Evolutionary conservation across 495 filamentous ascomycete species (phyloP), one percentile per base, ranked within the genome.

Genomic region (Paragyromitra xinjiangensis): DNA sequence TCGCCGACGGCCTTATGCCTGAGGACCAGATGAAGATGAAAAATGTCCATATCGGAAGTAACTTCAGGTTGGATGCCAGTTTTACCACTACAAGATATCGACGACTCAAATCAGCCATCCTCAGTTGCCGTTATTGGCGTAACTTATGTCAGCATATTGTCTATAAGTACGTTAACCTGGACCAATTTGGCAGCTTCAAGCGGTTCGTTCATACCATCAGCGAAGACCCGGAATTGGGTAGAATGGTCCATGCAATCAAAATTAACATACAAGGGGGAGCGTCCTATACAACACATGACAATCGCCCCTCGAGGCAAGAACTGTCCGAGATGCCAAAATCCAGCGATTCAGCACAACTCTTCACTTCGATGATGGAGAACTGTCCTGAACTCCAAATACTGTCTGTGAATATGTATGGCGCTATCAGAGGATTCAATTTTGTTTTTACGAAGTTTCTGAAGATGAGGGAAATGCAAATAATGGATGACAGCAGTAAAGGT

Each of bases 21-120:
- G 77, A 79, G 45, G 77, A 71, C 14, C 77, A 79, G 12, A 78
- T 79, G 73, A 78, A 79, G 45, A 78, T 77, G 48, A 79, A 78
- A 71, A 78, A 79, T 14, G 65, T 79, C 6, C 74, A 77, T 24
- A 78, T 78, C 48, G 77, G 77, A 66, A 78, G 62, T 34, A 70
- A 69, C 34, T 79, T 79, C 56, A 78, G 61, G 44, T 59, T 71
- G 9, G 73, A 77, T 34, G 44, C 73, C 11, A 56, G 22, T 45
- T 79, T 79, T 63, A 79, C 74, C 11, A 71, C 61, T 12, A 78
- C 63, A 62, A 77, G 74, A 63, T 78, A 79, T 51, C 59, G 68
- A 44, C 73, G 77, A 48, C 74, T 79, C 26, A 50, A 45, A 34
- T 71, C 73, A 16, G 65, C 78, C 29, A 50, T 79, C 40, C 66